Evolutionary conservation across 2,329 filamentous ascomycete species (phyloP).

Genomic region (Aspergillus terreus): DNA sequence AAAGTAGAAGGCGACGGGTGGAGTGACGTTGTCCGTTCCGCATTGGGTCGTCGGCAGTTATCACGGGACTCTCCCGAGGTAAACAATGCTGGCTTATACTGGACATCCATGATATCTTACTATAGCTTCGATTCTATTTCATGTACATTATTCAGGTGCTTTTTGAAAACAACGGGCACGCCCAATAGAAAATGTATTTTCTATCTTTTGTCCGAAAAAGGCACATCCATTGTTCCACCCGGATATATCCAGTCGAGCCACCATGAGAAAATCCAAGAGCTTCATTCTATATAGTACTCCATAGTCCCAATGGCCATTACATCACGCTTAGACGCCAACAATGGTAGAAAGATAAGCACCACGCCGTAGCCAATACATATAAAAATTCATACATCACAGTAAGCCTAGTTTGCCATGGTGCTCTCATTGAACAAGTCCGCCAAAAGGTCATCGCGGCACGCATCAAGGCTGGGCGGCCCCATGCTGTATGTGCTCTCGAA

Average conservation of each 20-base stretch:
- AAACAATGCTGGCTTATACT: not conserved
- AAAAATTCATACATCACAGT: not conserved
- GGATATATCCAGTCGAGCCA: too few species aligned
- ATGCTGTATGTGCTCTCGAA: slow-evolving; percentile 94
- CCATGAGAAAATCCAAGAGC: too few species aligned
- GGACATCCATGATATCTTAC: too few species aligned
- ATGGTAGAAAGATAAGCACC: not conserved
- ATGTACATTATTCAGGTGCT: too few species aligned
- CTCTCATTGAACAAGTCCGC: slow-evolving; percentile 77
- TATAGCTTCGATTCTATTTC: too few species aligned
- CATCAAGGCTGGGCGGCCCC: slow-evolving; percentile 62
- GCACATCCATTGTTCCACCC: too few species aligned
- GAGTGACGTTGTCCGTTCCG: slow-evolving; percentile 4
- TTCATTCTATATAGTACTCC: too few species aligned
- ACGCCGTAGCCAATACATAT: not conserved
- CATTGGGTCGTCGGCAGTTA: slow-evolving; percentile 2
- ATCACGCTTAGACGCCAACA: not conserved
- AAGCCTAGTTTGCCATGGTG: slow-evolving; percentile 45
- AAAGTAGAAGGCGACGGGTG: not conserved
- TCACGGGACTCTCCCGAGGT: not conserved
- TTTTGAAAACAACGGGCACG: too few species aligned
- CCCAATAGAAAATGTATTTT: too few species aligned
- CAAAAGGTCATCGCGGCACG: slow-evolving; percentile 62
- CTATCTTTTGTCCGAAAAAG: too few species aligned
- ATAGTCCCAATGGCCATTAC: not conserved